phyloP scores from a whole-genome alignment of 176 grass and related monocot genomes.

The Ampelocalamus luodianensis region DNA sequence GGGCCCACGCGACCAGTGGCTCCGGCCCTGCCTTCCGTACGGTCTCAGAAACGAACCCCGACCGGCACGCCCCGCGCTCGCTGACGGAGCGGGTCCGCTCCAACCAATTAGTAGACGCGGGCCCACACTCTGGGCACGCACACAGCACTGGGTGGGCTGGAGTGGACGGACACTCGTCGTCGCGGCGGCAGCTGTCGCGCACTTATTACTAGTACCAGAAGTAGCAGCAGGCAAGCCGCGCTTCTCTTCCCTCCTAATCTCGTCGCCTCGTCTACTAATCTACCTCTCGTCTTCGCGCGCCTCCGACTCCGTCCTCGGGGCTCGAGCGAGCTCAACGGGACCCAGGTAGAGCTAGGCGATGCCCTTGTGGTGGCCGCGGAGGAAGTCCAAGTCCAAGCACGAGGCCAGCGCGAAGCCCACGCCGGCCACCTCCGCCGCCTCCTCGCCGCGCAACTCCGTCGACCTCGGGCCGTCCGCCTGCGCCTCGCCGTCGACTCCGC shows the following conservation, averaged over 20 bases:
- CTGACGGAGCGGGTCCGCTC: neutral
- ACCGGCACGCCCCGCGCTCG: neutral
- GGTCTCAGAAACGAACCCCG: neutral
- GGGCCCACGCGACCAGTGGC: neutral
- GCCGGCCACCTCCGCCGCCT: slow-evolving; percentile 13
- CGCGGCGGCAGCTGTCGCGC: slow-evolving; percentile 24
- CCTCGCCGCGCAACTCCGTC: slow-evolving; percentile 26
- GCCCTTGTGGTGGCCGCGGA: slow-evolving; percentile 45
- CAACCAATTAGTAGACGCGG: neutral
- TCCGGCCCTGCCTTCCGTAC: neutral
- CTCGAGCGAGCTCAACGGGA: neutral
- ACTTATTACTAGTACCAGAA: neutral
- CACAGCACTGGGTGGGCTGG: neutral
- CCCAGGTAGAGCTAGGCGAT: slow-evolving; percentile 14
- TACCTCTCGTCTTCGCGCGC: neutral
- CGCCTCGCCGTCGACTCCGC: slow-evolving; percentile 36
- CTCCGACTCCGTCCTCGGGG: neutral
- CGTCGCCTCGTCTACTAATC: neutral
- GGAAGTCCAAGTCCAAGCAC: slow-evolving; percentile 48
- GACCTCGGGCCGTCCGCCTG: slow-evolving; percentile 30
- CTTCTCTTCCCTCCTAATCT: no score
- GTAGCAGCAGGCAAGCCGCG: neutral
- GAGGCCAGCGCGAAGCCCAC: neutral
- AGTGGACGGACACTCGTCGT: neutral
- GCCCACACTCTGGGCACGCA: slow-evolving; percentile 24